These are phyloP conservation scores for Phytopythium chamaehyphon DNA, from an alignment of 352 stramenopile genomes.

Conservation along the genomic window DNA sequence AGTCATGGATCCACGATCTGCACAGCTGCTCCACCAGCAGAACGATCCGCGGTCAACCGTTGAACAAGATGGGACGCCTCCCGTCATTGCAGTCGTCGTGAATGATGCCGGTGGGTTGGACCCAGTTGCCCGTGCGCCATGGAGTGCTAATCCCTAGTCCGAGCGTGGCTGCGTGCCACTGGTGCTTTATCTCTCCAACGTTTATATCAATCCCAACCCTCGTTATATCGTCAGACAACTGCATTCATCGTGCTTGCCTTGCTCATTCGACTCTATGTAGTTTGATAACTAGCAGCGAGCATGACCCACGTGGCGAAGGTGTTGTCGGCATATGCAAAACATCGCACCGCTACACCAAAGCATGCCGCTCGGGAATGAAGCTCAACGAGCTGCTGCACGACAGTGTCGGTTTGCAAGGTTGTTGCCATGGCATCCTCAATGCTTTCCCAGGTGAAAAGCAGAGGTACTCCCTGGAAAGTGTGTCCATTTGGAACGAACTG, in stretches of 20 bases:
- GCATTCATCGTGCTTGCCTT: background rate
- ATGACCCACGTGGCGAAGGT: constrained; percentile 77
- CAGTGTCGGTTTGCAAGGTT: constrained; percentile 32
- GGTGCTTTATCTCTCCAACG: background rate
- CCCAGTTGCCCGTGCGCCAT: constrained; percentile 42
- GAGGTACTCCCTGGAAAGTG: constrained; percentile 86
- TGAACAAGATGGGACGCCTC: constrained; percentile 5
- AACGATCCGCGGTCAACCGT: constrained; percentile 19
- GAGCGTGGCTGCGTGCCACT: constrained; percentile 1
- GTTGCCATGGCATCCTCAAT: constrained; percentile 31
- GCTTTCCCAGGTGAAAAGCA: constrained; percentile 39
- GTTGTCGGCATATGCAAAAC: constrained; percentile 78
- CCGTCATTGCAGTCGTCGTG: constrained; percentile 19
- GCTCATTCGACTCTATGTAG: constrained; percentile 1
- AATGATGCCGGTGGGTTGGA: constrained; percentile 22
- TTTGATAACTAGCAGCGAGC: constrained; percentile 71
- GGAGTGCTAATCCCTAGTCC: constrained; percentile 19
- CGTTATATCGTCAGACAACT: background rate
- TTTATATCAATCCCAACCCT: background rate
- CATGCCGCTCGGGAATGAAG: constrained; percentile 53
- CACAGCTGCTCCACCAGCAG: constrained; percentile 22
- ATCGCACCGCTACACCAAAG: constrained; percentile 70
- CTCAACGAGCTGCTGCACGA: constrained; percentile 56
- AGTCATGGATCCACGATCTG: constrained; percentile 49
- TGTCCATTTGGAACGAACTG: constrained; percentile 70